phyloP scores from a whole-genome alignment of 2,329 filamentous ascomycete species.

The Kalmusia sp. region DNA sequence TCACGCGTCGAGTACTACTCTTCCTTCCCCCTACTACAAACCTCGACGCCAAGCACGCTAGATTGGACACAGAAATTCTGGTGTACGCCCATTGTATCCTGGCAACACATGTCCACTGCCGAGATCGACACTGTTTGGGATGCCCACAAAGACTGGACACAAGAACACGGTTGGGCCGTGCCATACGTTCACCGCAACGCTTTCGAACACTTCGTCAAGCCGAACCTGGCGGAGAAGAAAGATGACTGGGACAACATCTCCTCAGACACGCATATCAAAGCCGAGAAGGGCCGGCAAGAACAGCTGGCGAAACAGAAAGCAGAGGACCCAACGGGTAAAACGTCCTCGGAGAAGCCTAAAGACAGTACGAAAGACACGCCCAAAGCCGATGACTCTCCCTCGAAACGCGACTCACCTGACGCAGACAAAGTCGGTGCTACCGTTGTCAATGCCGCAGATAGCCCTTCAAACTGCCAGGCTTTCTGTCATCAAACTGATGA shows the following conservation, averaged over 20 bases:
- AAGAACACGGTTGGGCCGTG: constrained; percentile 36
- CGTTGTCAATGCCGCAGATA: constrained; percentile 37
- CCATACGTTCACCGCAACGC: constrained; percentile 44
- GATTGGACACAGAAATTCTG: constrained; percentile 50
- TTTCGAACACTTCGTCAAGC: constrained; percentile 38
- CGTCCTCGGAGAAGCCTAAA: neutral
- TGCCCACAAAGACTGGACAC: constrained; percentile 42
- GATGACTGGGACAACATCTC: constrained; percentile 47
- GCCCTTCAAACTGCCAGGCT: constrained; percentile 29
- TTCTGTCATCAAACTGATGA: constrained; percentile 36
- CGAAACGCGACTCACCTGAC: too few species aligned
- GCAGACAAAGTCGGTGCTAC: too few species aligned
- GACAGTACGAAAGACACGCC: constrained; percentile 7
- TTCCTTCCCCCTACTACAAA: constrained; percentile 53
- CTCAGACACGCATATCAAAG: constrained; percentile 25
- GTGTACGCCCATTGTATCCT: constrained; percentile 52
- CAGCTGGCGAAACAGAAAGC: constrained; percentile 21
- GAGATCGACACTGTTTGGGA: constrained; percentile 39
- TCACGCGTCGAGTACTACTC: constrained; percentile 45
- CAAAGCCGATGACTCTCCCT: constrained; percentile 27
- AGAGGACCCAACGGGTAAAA: constrained; percentile 10
- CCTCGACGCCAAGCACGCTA: constrained; percentile 49
- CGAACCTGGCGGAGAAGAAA: constrained; percentile 34
- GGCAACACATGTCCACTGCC: constrained; percentile 37
- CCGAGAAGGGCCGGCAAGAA: constrained; percentile 25